Percentiles rank a stretch among this genome's conserved stretches.
These are phyloP conservation scores for Cymodocea nodosa DNA, from an alignment of 116 monocot genomes.

Conservation along the genomic window DNA sequence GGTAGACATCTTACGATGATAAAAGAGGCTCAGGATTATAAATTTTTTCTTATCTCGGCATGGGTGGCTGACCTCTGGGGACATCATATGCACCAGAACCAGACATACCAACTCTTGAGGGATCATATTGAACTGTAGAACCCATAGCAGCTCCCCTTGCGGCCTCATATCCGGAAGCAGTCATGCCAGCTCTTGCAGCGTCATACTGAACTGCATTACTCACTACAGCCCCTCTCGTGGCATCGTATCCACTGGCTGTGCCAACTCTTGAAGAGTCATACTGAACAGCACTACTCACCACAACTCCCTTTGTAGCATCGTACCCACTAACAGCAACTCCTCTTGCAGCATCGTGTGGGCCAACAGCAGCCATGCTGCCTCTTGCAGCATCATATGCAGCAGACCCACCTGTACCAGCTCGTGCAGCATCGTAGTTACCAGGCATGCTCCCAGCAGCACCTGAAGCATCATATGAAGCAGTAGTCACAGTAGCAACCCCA, in stretches of 20 bases:
- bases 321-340: neutral
- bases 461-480: neutral
- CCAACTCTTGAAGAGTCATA: conserved; percentile 10
- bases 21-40: no score
- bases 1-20: no score
- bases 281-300: neutral
- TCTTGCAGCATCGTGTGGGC: conserved; percentile 4
- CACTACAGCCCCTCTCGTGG: neutral
- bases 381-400: conserved; percentile 1
- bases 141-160: neutral
- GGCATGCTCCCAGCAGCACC: neutral
- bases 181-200: neutral
- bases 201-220: conserved; percentile 7
- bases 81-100: conserved; percentile 7
- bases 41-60: conserved; percentile 1
- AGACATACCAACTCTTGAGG: neutral
- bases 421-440: conserved; percentile 6
- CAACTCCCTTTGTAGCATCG: conserved; percentile 2
- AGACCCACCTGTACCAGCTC: neutral
- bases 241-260: neutral
- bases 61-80: conserved; percentile 7
- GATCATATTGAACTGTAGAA: conserved; percentile 1
- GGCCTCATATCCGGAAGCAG: conserved; percentile 6
- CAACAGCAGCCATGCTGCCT: neutral
- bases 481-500: neutral